These are phyloP conservation scores for Pleurotus pulmonarius DNA, from an alignment of 768 basidiomycete genomes.

Conservation along the genomic window DNA sequence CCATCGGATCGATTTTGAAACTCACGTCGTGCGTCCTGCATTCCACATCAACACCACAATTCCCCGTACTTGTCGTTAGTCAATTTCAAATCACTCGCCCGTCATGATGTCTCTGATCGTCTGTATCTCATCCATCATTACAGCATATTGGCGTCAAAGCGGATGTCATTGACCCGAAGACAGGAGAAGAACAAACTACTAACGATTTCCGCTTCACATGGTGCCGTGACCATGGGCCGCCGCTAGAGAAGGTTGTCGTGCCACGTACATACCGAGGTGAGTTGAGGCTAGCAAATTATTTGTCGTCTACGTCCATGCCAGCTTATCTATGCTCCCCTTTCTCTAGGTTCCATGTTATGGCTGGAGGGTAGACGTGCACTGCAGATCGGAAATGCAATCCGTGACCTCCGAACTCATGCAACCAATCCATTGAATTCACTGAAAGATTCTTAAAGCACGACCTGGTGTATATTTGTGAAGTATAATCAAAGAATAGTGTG, in stretches of 20 bases:
- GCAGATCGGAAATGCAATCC: slow-evolving; percentile 65
- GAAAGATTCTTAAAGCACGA: no score
- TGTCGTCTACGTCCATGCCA: no score
- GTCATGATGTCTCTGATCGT: neutral
- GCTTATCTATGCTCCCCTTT: slow-evolving; percentile 9
- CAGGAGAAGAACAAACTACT: slow-evolving; percentile 61
- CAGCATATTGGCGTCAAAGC: slow-evolving; percentile 74
- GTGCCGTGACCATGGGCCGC: slow-evolving; percentile 41
- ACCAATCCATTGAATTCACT: neutral
- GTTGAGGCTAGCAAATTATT: slow-evolving; percentile 10
- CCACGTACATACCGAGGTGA: slow-evolving; percentile 70
- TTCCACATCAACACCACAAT: slow-evolving; percentile 44
- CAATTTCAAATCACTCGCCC: neutral
- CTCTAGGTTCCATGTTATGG: slow-evolving; percentile 79
- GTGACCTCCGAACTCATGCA: slow-evolving; percentile 24
- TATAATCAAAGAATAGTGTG: no score
- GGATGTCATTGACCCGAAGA: slow-evolving; percentile 65
- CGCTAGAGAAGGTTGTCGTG: slow-evolving; percentile 44
- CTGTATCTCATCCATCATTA: slow-evolving; percentile 40
- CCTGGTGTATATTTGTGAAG: no score
- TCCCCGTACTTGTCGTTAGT: slow-evolving; percentile 60
- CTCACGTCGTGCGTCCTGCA: slow-evolving; percentile 70
- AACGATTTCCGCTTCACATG: slow-evolving; percentile 80
- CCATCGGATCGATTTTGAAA: slow-evolving; percentile 78
- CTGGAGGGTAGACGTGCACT: slow-evolving; percentile 74